Percentiles rank a stretch among this genome's conserved stretches.
Evolutionary conservation across 306 rosid species (phyloP).

Genomic region (Senna tora): DNA sequence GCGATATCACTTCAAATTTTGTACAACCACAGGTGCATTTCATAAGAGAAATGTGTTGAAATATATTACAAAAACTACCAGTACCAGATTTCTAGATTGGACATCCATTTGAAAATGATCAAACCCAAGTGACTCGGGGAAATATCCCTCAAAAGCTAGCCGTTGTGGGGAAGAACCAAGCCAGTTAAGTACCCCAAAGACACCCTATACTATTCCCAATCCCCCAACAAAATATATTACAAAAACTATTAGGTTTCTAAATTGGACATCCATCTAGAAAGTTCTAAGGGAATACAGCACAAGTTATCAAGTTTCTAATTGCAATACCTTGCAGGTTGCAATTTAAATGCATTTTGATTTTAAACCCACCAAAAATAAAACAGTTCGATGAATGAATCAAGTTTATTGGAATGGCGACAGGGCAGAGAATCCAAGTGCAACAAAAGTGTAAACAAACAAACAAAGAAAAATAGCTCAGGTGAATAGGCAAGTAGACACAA

Average conservation of each 20-base stretch:
- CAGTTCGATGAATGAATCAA: too few relatives aligned
- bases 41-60: not conserved
- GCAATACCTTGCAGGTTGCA: too few relatives aligned
- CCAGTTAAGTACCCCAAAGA: too few relatives aligned
- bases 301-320: not conserved
- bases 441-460: not conserved
- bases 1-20: slow-evolving; percentile 16
- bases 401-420: not conserved
- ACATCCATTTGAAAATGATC: not conserved
- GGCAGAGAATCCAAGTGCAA: not conserved
- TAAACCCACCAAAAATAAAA: too few relatives aligned
- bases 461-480: not conserved
- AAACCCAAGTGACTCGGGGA: too few relatives aligned
- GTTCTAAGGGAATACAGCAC: slow-evolving; percentile 7
- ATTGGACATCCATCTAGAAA: not conserved
- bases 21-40: slow-evolving; percentile 1
- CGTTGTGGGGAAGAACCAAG: too few relatives aligned
- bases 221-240: not conserved
- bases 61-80: not conserved
- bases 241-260: slow-evolving; percentile 8
- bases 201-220: too few relatives aligned
- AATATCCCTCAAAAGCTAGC: too few relatives aligned
- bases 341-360: too few relatives aligned
- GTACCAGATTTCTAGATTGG: slow-evolving; percentile 1
- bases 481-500: not conserved